Conservation (phyloP, 2,329 filamentous ascomycete species). For the Chaetomiaceae sp. region DNA sequence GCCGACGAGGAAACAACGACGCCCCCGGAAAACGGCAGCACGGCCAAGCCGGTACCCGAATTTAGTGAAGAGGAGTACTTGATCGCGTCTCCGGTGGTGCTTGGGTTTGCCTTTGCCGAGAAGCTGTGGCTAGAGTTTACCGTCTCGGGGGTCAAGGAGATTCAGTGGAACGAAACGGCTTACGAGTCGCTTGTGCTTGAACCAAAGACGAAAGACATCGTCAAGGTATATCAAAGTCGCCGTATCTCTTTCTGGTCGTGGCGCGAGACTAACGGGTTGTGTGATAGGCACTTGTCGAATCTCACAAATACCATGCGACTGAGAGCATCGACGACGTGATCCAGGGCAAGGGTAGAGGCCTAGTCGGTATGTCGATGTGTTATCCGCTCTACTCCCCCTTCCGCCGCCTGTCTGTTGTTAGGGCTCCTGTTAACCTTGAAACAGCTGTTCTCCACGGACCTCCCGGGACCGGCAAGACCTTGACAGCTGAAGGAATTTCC, state of each 20-base stretch:
- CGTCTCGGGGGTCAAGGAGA: conserved; percentile 72
- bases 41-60: conserved; percentile 38
- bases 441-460: conserved; percentile 72
- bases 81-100: conserved; percentile 75
- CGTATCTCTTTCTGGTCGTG: background rate
- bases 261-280: background rate
- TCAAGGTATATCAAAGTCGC: conserved; percentile 45
- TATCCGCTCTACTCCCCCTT: background rate
- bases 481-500: conserved; percentile 82
- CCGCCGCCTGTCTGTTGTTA: background rate
- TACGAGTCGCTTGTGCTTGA: conserved; percentile 77
- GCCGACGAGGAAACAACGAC: conserved; percentile 12
- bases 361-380: conserved; percentile 55
- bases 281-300: conserved; percentile 66
- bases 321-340: conserved; percentile 80
- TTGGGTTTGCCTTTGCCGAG: conserved; percentile 83
- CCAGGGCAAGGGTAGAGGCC: conserved; percentile 79
- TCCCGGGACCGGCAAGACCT: conserved; percentile 82
- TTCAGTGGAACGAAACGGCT: conserved; percentile 78
- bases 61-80: conserved; percentile 82
- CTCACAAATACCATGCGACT: conserved; percentile 75
- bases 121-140: conserved; percentile 89
- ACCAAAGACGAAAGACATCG: conserved; percentile 57
- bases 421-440: conserved; percentile 18
- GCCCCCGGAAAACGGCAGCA: conserved; percentile 18